Conservation (phyloP, 441 rosid species). For the Lepidium campestre region DNA sequence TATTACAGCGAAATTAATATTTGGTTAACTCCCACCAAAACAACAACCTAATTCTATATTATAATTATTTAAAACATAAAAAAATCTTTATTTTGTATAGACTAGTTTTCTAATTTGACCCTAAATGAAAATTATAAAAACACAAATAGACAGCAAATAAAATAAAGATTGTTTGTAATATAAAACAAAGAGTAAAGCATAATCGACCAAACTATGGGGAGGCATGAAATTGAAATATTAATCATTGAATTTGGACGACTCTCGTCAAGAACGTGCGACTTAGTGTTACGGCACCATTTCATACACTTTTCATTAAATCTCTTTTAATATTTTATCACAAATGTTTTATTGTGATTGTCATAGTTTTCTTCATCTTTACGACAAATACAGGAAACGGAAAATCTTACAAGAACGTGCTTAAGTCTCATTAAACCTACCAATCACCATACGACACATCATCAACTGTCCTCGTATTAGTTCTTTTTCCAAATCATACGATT, state of each 20-base stretch:
- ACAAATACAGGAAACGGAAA: not conserved
- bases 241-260: slow-evolving; percentile 24
- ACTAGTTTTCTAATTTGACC: not conserved
- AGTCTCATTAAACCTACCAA: slow-evolving; percentile 11
- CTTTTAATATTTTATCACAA: not conserved
- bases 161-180: not conserved
- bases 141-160: not conserved
- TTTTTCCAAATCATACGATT: slow-evolving; percentile 4
- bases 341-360: not conserved
- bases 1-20: not conserved
- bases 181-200: not conserved
- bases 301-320: slow-evolving; percentile 2
- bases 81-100: not conserved
- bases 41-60: not conserved
- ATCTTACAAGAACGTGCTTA: slow-evolving; percentile 21
- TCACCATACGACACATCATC: not conserved
- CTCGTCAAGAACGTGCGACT: slow-evolving; percentile 33
- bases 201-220: slow-evolving; percentile 17
- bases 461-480: not conserved
- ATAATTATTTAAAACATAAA: not conserved
- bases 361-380: slow-evolving; percentile 17
- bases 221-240: slow-evolving; percentile 12
- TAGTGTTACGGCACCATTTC: slow-evolving; percentile 32
- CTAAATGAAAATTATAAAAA: not conserved
- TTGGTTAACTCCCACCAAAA: not conserved